Conservation (phyloP, 352 stramenopile genomes). For the Phytopythium litorale region DNA sequence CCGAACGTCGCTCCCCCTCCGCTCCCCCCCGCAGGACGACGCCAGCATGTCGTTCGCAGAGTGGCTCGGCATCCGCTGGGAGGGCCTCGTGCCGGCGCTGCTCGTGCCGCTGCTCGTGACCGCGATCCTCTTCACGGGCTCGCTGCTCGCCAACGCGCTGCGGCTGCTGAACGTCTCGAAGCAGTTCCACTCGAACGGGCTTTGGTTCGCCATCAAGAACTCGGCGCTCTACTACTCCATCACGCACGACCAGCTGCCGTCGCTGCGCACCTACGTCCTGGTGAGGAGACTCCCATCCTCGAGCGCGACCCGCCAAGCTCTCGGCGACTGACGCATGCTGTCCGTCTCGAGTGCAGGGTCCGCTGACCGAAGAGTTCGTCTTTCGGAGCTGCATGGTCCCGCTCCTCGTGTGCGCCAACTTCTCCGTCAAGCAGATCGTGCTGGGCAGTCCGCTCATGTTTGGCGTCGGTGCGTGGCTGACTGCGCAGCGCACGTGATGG, state of each 20-base stretch:
- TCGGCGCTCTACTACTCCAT: constrained; percentile 78
- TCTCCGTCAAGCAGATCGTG: constrained; percentile 79
- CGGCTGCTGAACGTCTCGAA: constrained; percentile 74
- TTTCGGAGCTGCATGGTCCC: constrained; percentile 94
- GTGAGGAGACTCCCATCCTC: constrained; percentile 22
- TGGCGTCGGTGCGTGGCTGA: constrained; percentile 80
- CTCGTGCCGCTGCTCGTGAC: constrained; percentile 66
- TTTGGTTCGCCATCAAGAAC: constrained; percentile 83
- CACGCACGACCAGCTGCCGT: constrained; percentile 65
- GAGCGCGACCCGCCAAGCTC: no score
- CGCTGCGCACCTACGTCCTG: constrained; percentile 79
- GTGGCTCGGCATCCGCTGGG: constrained; percentile 76
- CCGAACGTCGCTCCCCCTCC: not conserved
- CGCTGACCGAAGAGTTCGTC: constrained; percentile 94
- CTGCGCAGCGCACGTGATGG: not conserved
- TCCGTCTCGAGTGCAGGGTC: constrained; percentile 49
- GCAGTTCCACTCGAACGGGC: constrained; percentile 65
- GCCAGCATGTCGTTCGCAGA: constrained; percentile 74
- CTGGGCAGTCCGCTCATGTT: constrained; percentile 92
- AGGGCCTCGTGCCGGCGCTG: constrained; percentile 52
- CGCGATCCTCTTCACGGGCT: constrained; percentile 73
- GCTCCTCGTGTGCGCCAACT: constrained; percentile 80
- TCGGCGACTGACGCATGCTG: not conserved
- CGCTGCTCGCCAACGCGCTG: constrained; percentile 66
- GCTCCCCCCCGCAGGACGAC: constrained; percentile 42